Conservation (phyloP, 805 yeast genomes). For the Debaryomyces hansenii region DNA sequence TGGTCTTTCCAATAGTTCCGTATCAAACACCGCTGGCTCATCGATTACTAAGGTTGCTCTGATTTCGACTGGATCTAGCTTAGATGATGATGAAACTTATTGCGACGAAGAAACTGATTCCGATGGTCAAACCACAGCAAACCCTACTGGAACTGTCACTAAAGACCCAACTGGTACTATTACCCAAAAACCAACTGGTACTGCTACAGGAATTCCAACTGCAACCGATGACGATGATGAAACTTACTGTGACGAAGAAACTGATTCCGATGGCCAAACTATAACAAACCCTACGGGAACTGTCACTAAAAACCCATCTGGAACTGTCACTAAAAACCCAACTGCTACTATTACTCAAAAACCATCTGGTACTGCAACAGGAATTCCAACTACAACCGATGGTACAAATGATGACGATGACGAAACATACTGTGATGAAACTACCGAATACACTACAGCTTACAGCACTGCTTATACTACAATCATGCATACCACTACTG, state of each 20-base stretch:
- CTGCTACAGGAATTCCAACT: conserved; percentile 4
- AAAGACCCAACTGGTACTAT: background rate
- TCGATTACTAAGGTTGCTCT: background rate
- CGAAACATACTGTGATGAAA: conserved; percentile 2
- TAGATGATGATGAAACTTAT: conserved; percentile 3
- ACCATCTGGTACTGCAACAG: background rate
- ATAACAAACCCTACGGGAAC: conserved; percentile 1
- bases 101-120: conserved; percentile 13
- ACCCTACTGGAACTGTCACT: conserved; percentile 6
- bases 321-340: background rate
- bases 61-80: background rate
- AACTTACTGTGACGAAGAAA: conserved; percentile 15
- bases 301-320: background rate
- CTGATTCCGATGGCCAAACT: conserved; percentile 2
- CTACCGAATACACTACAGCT: background rate
- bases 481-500: background rate
- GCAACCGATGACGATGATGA: conserved; percentile 11
- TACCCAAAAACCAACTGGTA: background rate
- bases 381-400: background rate
- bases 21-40: conserved; percentile 3
- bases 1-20: conserved; percentile 1
- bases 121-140: conserved; percentile 2
- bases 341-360: background rate
- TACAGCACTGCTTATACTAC: background rate
- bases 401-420: background rate